Percentiles rank a stretch among this genome's conserved stretches.
These are phyloP conservation scores for Fagopyrum homotropicum DNA, from an alignment of 148 eudicot species.

Conservation along the genomic window DNA sequence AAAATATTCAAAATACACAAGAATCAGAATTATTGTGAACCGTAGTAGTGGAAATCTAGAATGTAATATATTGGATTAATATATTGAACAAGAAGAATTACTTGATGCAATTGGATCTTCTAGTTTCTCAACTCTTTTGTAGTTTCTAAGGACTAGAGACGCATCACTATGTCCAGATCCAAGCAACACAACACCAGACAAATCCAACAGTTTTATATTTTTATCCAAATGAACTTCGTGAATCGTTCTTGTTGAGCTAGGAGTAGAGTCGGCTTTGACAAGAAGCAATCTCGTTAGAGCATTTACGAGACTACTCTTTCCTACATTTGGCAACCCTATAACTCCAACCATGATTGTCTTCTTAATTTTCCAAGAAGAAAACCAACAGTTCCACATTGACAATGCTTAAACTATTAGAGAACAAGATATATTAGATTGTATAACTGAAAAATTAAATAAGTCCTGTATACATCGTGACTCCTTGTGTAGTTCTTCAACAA, in stretches of 20 bases:
- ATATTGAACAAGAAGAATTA: conserved; percentile 18
- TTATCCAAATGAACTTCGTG: conserved; percentile 97
- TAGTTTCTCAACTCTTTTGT: conserved; percentile 86
- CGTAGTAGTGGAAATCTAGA: not conserved
- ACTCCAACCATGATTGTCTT: conserved; percentile 87
- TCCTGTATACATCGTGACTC: conserved; percentile 70
- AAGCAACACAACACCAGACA: conserved; percentile 97
- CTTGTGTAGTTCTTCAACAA: conserved; percentile 88
- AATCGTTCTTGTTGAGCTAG: conserved; percentile 88
- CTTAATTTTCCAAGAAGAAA: conserved; percentile 50
- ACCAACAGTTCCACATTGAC: not conserved
- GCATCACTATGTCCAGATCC: conserved; percentile 63
- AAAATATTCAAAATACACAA: conserved; percentile 14
- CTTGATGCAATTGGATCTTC: conserved; percentile 85
- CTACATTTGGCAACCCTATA: conserved; percentile 93
- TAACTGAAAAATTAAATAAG: not conserved
- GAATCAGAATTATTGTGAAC: not conserved
- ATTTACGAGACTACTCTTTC: conserved; percentile 95
- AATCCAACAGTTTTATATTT: conserved; percentile 84
- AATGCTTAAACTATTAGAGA: not conserved
- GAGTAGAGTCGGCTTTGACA: conserved; percentile 92
- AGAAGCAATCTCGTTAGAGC: conserved; percentile 94
- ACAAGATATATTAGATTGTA: not conserved
- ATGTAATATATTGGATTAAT: not conserved
- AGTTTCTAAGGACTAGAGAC: conserved; percentile 77